Evolutionary conservation across 169 alveolate species (phyloP).

Genomic region (Eimeria zaria): DNA sequence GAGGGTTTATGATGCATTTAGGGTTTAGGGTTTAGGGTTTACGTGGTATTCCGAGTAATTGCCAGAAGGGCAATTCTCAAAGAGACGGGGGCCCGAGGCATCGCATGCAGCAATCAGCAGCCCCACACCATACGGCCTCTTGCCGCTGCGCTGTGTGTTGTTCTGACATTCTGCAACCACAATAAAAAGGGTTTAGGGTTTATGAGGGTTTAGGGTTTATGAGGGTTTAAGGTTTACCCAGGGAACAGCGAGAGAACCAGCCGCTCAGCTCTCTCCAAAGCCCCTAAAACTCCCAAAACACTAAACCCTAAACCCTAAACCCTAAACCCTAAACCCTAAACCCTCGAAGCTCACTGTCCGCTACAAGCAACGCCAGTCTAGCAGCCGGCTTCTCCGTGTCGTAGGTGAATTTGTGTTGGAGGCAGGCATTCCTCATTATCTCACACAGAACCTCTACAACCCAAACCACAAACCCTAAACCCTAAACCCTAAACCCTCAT

Average conservation of each 20-base stretch:
- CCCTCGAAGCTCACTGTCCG: constrained; percentile 92
- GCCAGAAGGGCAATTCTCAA: constrained; percentile 98
- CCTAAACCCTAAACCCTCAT: constrained; percentile 22
- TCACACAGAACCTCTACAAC: constrained; percentile 90
- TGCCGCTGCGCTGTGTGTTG: constrained; percentile 97
- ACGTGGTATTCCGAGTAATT: constrained; percentile 97
- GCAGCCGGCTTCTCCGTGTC: constrained; percentile 96
- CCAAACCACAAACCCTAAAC: constrained; percentile 64
- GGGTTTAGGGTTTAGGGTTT: constrained; percentile 57
- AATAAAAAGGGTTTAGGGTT: constrained; percentile 1
- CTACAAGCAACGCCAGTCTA: constrained; percentile 95
- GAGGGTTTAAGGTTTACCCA: neutral
- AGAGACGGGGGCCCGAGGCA: constrained; percentile 95
- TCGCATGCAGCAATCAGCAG: constrained; percentile 91
- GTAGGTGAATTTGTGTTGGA: constrained; percentile 96
- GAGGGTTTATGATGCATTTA: neutral
- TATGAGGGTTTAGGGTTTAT: neutral
- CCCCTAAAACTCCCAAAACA: neutral
- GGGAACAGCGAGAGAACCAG: neutral
- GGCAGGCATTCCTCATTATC: constrained; percentile 97
- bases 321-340: constrained; percentile 73
- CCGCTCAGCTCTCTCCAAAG: neutral
- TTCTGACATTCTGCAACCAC: constrained; percentile 94
- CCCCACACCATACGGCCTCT: constrained; percentile 99
- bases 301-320: neutral